Base-by-base conservation (phyloP, 768 basidiomycete species). In the Naganishia antarctica region DNA sequence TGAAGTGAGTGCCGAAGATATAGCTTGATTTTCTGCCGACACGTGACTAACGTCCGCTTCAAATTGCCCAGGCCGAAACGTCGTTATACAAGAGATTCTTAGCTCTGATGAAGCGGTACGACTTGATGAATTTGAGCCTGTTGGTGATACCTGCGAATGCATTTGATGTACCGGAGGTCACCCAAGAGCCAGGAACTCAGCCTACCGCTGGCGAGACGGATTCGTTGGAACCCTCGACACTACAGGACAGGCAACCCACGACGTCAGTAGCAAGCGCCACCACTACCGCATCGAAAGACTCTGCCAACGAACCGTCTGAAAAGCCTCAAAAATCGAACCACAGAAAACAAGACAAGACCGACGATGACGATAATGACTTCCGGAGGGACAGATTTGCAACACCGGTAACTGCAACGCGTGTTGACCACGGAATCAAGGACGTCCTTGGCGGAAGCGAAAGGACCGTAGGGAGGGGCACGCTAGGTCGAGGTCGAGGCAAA, bases 41-140 rank as follows among this genome's bases (percentile, higher is more conserved):
- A 2, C 25, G 25, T 31, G 16, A 31, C 16, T 23, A 44, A 16
- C 25, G 3, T 25, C 3, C 11, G 3, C n/a, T 11, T 31, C 32
- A 21, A 23, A n/a, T n/a, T 34, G 3, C 28, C 3, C 70, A 79
- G 79, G 89, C 86, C 6, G 92, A 96, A 78, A 90, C 88, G 7
- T 88, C 88, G 0, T 81, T 96, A 2, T 93, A 94, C 73, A 87
- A 87, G 37, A 87, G 92, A 70, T 94, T 94, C 81, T 83, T 92
- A 62, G 87, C 86, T 12, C 84, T 94, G 64, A 87, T 88, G 8
- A 81, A 83, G 65, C 84, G 84, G 73, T 93, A 88, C 79, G 85
- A 87, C 65, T 81, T 96, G 47, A 90, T 94, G 0, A 88, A 89
- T 0, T 71, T 82, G 25, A 89, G 90, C 62, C 90, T 93, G 75